phyloP scores from a whole-genome alignment of 495 filamentous ascomycete genomes.

The Neurospora sp. region DNA sequence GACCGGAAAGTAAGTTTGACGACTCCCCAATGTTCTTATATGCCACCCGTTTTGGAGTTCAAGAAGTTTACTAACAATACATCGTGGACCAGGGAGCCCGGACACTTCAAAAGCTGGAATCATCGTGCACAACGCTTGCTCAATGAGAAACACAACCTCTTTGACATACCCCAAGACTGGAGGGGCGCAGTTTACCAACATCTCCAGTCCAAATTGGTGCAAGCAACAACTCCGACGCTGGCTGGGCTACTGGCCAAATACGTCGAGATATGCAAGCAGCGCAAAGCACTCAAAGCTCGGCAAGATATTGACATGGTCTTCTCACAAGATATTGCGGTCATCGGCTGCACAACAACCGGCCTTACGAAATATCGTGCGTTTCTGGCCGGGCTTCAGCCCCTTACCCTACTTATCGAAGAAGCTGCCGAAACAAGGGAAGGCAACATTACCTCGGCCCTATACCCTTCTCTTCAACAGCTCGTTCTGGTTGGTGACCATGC shows the following conservation, averaged over 20 bases:
- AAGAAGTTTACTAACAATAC: not conserved
- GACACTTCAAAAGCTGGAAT: slow-evolving; percentile 5
- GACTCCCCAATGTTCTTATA: not conserved
- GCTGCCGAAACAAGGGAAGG: slow-evolving; percentile 48
- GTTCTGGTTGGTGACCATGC: slow-evolving; percentile 48
- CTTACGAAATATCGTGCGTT: slow-evolving; percentile 79
- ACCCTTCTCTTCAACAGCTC: slow-evolving; percentile 44
- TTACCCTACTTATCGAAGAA: slow-evolving; percentile 46
- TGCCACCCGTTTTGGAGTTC: not conserved
- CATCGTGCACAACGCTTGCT: slow-evolving; percentile 7
- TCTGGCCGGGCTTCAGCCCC: slow-evolving; percentile 59
- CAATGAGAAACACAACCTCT: slow-evolving; percentile 16
- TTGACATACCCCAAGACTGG: slow-evolving; percentile 18
- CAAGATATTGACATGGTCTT: slow-evolving; percentile 23
- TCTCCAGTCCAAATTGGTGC: slow-evolving; percentile 26
- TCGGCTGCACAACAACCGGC: slow-evolving; percentile 56
- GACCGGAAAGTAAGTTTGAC: slow-evolving; percentile 19
- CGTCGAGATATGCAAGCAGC: slow-evolving; percentile 18
- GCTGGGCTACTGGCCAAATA: slow-evolving; percentile 18
- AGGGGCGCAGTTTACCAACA: slow-evolving; percentile 33
- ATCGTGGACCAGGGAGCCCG: slow-evolving; percentile 3
- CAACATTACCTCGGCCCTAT: slow-evolving; percentile 44
- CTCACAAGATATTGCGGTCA: slow-evolving; percentile 23
- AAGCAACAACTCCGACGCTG: slow-evolving; percentile 13
- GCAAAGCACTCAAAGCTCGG: slow-evolving; percentile 23